phyloP scores from a whole-genome alignment of 2,329 filamentous ascomycete species.

The Talaromyces marneffei region DNA sequence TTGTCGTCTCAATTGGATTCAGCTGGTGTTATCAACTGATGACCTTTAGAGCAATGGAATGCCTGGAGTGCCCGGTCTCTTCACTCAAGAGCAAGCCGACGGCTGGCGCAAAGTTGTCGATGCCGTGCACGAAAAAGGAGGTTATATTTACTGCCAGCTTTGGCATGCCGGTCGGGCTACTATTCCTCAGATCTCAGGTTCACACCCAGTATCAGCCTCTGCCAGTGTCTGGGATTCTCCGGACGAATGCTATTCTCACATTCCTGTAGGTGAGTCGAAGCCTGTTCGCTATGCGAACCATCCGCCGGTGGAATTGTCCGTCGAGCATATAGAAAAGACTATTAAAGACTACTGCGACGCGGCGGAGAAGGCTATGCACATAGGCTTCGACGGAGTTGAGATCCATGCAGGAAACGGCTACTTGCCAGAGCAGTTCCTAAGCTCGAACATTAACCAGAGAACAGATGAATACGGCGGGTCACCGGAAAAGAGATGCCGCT shows the following conservation, averaged over 20 bases:
- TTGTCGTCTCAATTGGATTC: no score
- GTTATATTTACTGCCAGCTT: constrained; percentile 41
- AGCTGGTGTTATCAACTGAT: not conserved
- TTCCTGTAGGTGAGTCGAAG: constrained; percentile 31
- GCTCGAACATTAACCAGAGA: constrained; percentile 46
- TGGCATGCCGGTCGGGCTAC: constrained; percentile 46
- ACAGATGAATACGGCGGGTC: constrained; percentile 49
- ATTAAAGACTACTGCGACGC: constrained; percentile 42
- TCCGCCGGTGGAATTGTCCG: constrained; percentile 40
- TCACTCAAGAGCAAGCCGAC: constrained; percentile 37
- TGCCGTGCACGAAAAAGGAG: constrained; percentile 47
- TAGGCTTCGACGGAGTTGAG: constrained; percentile 52
- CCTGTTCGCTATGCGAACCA: constrained; percentile 39
- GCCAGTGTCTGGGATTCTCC: constrained; percentile 44
- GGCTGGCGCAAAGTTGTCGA: constrained; percentile 50
- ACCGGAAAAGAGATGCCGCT: constrained; percentile 49
- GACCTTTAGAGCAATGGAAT: constrained; percentile 34
- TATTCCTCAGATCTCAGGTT: constrained; percentile 37
- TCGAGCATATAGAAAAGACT: constrained; percentile 41
- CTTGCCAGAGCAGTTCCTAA: constrained; percentile 49
- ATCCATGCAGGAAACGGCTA: constrained; percentile 48
- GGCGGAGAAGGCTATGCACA: constrained; percentile 48
- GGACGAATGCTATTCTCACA: constrained; percentile 39
- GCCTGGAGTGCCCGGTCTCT: constrained; percentile 33
- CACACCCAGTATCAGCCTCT: constrained; percentile 33